Conservation (phyloP, 2,329 filamentous ascomycete species). For the Ceratocystis diversiconidia region DNA sequence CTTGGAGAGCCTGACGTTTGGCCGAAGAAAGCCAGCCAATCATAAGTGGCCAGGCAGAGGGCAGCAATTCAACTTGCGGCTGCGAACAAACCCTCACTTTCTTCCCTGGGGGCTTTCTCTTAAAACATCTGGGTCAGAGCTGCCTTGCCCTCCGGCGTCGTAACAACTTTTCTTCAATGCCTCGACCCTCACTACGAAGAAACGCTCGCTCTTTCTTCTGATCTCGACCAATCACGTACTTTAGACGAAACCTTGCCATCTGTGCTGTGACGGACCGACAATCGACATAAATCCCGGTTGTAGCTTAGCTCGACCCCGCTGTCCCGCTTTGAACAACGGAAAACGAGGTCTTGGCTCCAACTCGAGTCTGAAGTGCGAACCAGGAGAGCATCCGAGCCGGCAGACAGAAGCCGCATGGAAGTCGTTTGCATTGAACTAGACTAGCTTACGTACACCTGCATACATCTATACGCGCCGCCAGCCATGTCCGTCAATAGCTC, state of each 20-base stretch:
- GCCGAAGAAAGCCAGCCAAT: not conserved
- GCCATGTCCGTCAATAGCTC: conserved; percentile 30
- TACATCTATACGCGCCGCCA: too few species aligned
- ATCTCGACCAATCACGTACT: not conserved
- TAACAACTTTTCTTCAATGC: not conserved
- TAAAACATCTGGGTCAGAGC: not conserved
- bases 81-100: not conserved
- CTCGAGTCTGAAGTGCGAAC: not conserved
- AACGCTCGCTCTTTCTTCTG: not conserved
- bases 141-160: not conserved
- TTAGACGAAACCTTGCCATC: too few species aligned
- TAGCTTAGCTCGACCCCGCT: not conserved
- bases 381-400: too few species aligned
- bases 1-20: not conserved
- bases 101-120: not conserved
- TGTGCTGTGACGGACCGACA: not conserved
- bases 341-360: not conserved
- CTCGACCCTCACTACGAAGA: not conserved
- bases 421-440: too few species aligned
- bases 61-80: not conserved
- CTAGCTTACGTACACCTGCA: too few species aligned
- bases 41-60: not conserved
- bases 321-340: not conserved
- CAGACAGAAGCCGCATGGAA: too few species aligned
- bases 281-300: not conserved